A percentile compares a stretch with the other conserved stretches of the same genome.
phyloP scores from a whole-genome alignment of 2,329 filamentous ascomycete species.

The Gnomoniopsis smithogilvyi region DNA sequence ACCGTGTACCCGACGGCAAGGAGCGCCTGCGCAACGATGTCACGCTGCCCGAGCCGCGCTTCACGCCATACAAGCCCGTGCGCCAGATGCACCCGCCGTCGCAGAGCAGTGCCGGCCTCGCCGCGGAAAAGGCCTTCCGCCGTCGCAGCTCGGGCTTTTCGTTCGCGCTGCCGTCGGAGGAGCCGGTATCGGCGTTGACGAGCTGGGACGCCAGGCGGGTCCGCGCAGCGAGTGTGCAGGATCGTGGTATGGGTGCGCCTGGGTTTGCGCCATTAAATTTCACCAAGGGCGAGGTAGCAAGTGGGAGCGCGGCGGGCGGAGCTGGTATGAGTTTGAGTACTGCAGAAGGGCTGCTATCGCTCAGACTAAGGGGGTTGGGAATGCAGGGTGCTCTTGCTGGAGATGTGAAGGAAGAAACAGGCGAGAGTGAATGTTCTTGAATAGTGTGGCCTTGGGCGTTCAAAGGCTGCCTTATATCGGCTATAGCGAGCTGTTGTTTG shows the following conservation, averaged over 20 bases:
- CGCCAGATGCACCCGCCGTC: slow-evolving; percentile 41
- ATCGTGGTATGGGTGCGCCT: slow-evolving; percentile 1
- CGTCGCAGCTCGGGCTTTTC: slow-evolving; percentile 54
- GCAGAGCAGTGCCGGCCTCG: slow-evolving; percentile 39
- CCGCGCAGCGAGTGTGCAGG: slow-evolving; percentile 7
- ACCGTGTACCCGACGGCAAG: slow-evolving; percentile 91
- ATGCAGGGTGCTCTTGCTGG: slow-evolving; percentile 28
- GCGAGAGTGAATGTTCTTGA: not conserved
- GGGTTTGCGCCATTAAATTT: slow-evolving; percentile 24
- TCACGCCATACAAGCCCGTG: slow-evolving; percentile 75
- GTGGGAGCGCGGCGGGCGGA: slow-evolving; percentile 21
- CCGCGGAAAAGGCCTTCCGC: slow-evolving; percentile 57
- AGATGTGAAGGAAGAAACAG: not conserved
- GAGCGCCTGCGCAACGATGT: slow-evolving; percentile 89
- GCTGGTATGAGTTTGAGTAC: slow-evolving; percentile 27
- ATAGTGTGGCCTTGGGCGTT: too few relatives aligned
- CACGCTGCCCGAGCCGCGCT: slow-evolving; percentile 82
- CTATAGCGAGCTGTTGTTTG: too few relatives aligned
- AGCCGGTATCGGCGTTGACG: slow-evolving; percentile 10
- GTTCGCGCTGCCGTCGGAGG: slow-evolving; percentile 21
- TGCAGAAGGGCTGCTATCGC: slow-evolving; percentile 67
- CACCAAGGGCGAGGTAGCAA: slow-evolving; percentile 27
- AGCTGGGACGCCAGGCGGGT: not conserved
- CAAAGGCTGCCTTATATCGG: not conserved
- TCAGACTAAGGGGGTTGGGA: slow-evolving; percentile 62